Evolutionary conservation across 257 asterid species (phyloP), one percentile per base, ranked within the genome.

Genomic region (Gentiana macrophylla): DNA sequence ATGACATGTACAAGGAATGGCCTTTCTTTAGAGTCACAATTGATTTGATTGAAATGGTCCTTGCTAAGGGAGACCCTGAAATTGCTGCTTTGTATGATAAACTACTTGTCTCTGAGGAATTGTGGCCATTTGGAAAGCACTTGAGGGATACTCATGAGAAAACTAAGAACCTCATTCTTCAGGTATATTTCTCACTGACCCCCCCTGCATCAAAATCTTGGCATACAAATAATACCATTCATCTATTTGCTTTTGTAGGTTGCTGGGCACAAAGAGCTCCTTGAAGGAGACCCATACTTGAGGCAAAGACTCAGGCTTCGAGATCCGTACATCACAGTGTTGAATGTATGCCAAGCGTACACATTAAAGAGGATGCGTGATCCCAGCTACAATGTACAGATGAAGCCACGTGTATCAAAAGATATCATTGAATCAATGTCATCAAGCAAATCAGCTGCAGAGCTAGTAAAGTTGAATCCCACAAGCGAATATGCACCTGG

Each of bases 241-340:
- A 48, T 56, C 12, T 33, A 57, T 37, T 9, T 10, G 57, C 15
- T 55, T 41, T 4, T 44, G 44, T 69, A 89, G 97, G 89, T 89
- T 68, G 97, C 95, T 38, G 89, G 95, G 35, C 97, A 89, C 71
- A 81, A 76, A 68, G 94, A 78, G 41, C 83, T 73, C 15, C 83
- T 89, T n/a, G 92, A 83, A 72, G 97, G 95, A 8, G 89, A 89
- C 63, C 97, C 97, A n/a, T 89, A 89, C 82, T 72, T 89, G 83
- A 76, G 94, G 79, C 97, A 89, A 69, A 73, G 97, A 62, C 97
- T 89, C 9, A 77, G 70, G 38, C 95, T 89, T n/a, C 84, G 97
- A 3, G 94, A 89, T 50, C 87, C 97, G 24, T 86, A 89, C 56
- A 86, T 89, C 64, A 89, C 94, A 3, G 85, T 76, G 8, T 84